Conservation (phyloP, 129 eudicot species). For the Mikania micrantha region DNA sequence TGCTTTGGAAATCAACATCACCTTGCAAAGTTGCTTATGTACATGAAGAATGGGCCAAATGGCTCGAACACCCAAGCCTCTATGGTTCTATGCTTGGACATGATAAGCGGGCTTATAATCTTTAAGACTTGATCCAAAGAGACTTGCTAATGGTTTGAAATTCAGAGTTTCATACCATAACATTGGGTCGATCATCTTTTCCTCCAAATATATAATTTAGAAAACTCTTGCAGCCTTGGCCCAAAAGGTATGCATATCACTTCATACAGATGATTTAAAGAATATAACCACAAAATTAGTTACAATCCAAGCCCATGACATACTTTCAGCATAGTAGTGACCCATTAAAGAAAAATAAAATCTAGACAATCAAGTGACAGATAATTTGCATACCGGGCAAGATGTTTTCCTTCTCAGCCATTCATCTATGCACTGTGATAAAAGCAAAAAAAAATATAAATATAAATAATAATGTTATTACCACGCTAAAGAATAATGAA, state of each 20-base stretch:
- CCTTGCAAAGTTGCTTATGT: too few species aligned
- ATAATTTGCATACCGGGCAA: constrained; percentile 95
- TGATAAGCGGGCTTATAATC: not conserved
- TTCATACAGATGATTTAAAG: too few species aligned
- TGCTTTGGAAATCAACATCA: too few species aligned
- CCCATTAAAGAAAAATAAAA: not conserved
- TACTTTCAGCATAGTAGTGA: not conserved
- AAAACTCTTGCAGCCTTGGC: not conserved
- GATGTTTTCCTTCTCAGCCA: constrained; percentile 82
- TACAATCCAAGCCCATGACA: not conserved
- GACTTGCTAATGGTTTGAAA: not conserved
- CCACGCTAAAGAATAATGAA: too few species aligned
- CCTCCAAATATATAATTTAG: not conserved
- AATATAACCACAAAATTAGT: constrained; percentile 18
- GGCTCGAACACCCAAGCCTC: too few species aligned
- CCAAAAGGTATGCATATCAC: constrained; percentile 7
- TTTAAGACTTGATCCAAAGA: too few species aligned
- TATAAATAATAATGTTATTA: too few species aligned
- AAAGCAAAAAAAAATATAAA: too few species aligned
- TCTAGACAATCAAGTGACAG: constrained; percentile 47
- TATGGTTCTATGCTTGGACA: too few species aligned
- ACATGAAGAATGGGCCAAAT: not conserved
- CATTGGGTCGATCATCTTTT: not conserved
- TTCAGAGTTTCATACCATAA: not conserved
- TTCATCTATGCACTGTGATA: constrained; percentile 84